These are phyloP conservation scores for Cryptomeria japonica DNA, from an alignment of 75 land plant species.

Conservation along the genomic window DNA sequence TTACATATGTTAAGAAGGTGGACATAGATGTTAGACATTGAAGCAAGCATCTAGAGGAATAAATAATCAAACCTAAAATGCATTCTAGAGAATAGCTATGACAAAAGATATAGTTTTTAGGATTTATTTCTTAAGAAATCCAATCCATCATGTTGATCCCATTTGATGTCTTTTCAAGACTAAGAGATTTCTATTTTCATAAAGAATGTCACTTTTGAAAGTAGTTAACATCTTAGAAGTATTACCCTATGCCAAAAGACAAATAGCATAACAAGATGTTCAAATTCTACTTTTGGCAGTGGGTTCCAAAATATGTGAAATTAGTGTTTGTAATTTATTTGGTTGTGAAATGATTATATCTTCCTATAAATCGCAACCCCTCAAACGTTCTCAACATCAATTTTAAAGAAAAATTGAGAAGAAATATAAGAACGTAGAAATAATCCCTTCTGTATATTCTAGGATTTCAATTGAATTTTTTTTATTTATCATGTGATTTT, in stretches of 20 bases:
- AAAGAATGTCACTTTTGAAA: too few relatives aligned
- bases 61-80: slow-evolving; percentile 77
- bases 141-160: slow-evolving; percentile 52
- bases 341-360: slow-evolving; percentile 8
- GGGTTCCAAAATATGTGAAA: too few relatives aligned
- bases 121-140: slow-evolving; percentile 48
- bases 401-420: not conserved
- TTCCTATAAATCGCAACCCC: slow-evolving; percentile 71
- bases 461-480: not conserved
- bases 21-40: too few relatives aligned
- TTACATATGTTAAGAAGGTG: too few relatives aligned
- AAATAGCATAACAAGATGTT: too few relatives aligned
- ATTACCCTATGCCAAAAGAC: too few relatives aligned
- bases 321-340: too few relatives aligned
- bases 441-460: not conserved
- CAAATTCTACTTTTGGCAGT: too few relatives aligned
- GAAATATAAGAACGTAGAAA: not conserved
- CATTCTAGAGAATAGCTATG: slow-evolving; percentile 72
- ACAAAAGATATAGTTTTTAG: slow-evolving; percentile 54
- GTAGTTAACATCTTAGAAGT: too few relatives aligned
- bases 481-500: too few relatives aligned
- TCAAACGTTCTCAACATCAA: slow-evolving; percentile 12
- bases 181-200: too few relatives aligned
- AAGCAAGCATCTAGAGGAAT: not conserved
- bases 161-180: not conserved